Conservation (phyloP, 768 basidiomycete species). For the Amanita phalloides region DNA sequence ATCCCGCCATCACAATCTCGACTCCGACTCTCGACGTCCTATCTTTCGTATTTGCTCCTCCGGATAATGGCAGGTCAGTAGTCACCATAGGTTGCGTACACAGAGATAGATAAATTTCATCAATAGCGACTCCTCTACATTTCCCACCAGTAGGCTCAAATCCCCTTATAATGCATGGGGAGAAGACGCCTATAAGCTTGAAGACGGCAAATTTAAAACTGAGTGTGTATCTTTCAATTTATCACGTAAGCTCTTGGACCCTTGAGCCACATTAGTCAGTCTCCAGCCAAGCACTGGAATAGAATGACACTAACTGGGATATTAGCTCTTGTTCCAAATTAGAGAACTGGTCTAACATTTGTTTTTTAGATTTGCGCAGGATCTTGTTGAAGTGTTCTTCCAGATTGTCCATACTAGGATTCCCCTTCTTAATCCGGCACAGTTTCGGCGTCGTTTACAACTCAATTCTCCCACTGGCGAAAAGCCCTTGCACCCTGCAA, state of each 20-base stretch:
- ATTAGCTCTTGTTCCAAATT: slow-evolving; percentile 8
- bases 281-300: background rate
- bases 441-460: slow-evolving; percentile 67
- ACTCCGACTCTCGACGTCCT: slow-evolving; percentile 60
- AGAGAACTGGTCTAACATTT: slow-evolving; percentile 8
- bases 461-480: slow-evolving; percentile 26
- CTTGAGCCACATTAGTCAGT: slow-evolving; percentile 4
- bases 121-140: slow-evolving; percentile 27
- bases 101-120: slow-evolving; percentile 48
- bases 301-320: slow-evolving; percentile 4
- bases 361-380: slow-evolving; percentile 67
- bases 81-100: slow-evolving; percentile 52
- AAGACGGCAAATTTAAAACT: slow-evolving; percentile 62
- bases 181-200: slow-evolving; percentile 59
- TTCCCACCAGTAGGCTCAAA: slow-evolving; percentile 22
- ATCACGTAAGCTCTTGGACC: slow-evolving; percentile 21
- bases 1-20: slow-evolving; percentile 40
- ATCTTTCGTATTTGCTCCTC: slow-evolving; percentile 66
- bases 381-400: slow-evolving; percentile 92
- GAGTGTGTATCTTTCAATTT: slow-evolving; percentile 57
- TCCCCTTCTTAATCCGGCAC: slow-evolving; percentile 75
- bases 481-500: slow-evolving; percentile 51
- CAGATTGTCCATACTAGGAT: slow-evolving; percentile 85
- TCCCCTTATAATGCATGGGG: slow-evolving; percentile 65
- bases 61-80: slow-evolving; percentile 40